Percentiles rank a stretch among this genome's conserved stretches.
Conservation (phyloP, 805 yeast species). For the Nadsonia fulvescens region DNA sequence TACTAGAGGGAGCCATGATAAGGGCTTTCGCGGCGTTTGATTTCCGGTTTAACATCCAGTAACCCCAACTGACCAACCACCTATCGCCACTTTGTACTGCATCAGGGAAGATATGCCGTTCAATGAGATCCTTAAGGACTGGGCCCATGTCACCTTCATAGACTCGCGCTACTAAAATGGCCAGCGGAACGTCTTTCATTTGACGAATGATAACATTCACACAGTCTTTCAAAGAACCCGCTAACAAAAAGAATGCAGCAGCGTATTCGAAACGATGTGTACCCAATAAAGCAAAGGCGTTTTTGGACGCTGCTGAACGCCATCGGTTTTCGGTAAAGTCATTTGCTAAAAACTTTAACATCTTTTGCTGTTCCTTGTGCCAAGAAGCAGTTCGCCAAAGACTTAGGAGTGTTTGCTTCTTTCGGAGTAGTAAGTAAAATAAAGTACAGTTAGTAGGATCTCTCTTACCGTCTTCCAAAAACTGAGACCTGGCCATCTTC, state of each 20-base stretch:
- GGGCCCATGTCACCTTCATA: slow-evolving; percentile 48
- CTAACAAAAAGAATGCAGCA: slow-evolving; percentile 73
- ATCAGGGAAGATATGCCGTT: slow-evolving; percentile 30
- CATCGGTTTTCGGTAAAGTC: slow-evolving; percentile 64
- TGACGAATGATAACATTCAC: slow-evolving; percentile 55
- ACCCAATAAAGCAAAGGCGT: slow-evolving; percentile 78
- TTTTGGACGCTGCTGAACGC: slow-evolving; percentile 78
- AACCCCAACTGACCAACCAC: slow-evolving; percentile 71
- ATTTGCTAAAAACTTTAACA: slow-evolving; percentile 56
- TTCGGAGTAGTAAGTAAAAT: slow-evolving; percentile 59
- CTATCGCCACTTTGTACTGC: slow-evolving; percentile 50
- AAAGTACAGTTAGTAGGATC: slow-evolving; percentile 66
- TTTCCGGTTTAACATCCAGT: slow-evolving; percentile 41
- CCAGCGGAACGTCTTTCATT: slow-evolving; percentile 50
- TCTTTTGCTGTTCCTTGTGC: slow-evolving; percentile 68
- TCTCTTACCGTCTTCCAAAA: slow-evolving; percentile 32
- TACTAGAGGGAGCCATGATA: slow-evolving; percentile 2
- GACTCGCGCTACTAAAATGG: slow-evolving; percentile 64
- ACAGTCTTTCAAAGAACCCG: slow-evolving; percentile 57
- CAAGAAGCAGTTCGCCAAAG: slow-evolving; percentile 67
- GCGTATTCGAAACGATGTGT: slow-evolving; percentile 79
- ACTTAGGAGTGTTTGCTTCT: slow-evolving; percentile 58
- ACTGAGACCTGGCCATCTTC: slow-evolving; percentile 53
- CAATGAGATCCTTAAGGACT: slow-evolving; percentile 30
- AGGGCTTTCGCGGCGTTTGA: slow-evolving; percentile 43